A percentile compares a stretch with the other conserved stretches of the same genome.
These are phyloP conservation scores for Neodidymelliopsis sp. DNA, from an alignment of 2,329 filamentous ascomycete genomes.

Conservation along the genomic window DNA sequence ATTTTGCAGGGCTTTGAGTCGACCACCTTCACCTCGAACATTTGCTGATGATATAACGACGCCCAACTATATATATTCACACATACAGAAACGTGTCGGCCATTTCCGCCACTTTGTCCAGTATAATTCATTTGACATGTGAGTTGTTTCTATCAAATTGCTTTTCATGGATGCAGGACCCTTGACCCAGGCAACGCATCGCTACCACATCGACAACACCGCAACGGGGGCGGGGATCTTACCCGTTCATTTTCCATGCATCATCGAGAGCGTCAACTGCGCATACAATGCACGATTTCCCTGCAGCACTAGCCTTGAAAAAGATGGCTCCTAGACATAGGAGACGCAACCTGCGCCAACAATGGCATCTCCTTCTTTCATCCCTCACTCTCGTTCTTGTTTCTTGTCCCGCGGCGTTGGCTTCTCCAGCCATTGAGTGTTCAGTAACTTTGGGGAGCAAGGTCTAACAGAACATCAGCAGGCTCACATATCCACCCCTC, in stretches of 20 bases:
- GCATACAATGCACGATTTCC: not conserved
- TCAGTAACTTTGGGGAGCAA: not conserved
- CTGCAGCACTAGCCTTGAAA: not conserved
- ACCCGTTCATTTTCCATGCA: not conserved
- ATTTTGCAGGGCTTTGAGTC: not conserved
- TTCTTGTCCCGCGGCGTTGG: not conserved
- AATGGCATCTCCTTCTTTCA: not conserved
- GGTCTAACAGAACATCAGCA: not conserved
- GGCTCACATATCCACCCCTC: not conserved
- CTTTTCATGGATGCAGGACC: not conserved
- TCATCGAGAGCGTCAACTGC: slow-evolving; percentile 3
- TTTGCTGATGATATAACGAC: not conserved
- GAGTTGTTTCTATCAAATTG: not conserved
- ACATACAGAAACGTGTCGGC: no score
- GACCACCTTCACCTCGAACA: not conserved
- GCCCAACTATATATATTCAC: not conserved
- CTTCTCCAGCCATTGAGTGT: not conserved
- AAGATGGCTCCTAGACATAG: not conserved
- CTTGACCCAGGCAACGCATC: not conserved
- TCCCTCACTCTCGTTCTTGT: not conserved
- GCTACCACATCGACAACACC: slow-evolving; percentile 4
- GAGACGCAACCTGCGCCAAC: not conserved
- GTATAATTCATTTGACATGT: no score
- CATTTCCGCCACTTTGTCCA: no score
- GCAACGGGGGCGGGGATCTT: not conserved